Evolutionary conservation across 805 yeast genomes (phyloP), one percentile per base, ranked within the genome.

Genomic region (Sugiyamaella floridensis): DNA sequence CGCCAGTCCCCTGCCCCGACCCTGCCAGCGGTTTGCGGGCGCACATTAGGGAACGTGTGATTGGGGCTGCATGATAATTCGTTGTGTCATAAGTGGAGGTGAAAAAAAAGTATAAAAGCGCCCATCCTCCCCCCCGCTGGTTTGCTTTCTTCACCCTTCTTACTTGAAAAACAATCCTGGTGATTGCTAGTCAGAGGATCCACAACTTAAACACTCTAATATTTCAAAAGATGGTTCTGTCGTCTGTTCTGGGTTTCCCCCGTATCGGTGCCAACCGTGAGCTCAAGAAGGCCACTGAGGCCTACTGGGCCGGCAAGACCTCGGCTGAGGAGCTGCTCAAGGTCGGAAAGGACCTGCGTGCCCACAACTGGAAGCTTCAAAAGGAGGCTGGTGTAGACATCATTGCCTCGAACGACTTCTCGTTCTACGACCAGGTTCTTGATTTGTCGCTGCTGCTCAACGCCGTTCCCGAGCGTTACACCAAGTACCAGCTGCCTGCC

Each of bases 181-280:
- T 32, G 37, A 32, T 32, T 32, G 37, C 37, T 32, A 11, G 37
- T 32, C n/a, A 32, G 37, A 32, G 37, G 37, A 11, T 32, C n/a
- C 37, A 10, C 12, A 32, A 14, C 37, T 32, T 45, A 29, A 45
- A 29, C 32, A n/a, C 18, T 29, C n/a, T 37, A 32, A 20, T n/a
- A 12, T 29, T 10, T 29, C 19, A 15, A 45, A 56, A 20, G 51
- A 92, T 92, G 98, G 98, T 92, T 76, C 85, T 85, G 76, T 92
- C 98, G 61, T 83, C 97, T 71, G 95, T 93, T 67, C 83, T 93
- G 77, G 99, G 99, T 75, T 93, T 93, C 93, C 99, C 99, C 78
- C 93, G 99, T 81, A 93, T 92, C 71, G 99, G 99, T 70, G 93
- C 97, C 67, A 89, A 89, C 80, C 93, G 99, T 83, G 99, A 93